Percentiles rank a stretch among this genome's conserved stretches.
Conservation (phyloP, 1,139 yeast species). For the Taiozyma onychis region DNA sequence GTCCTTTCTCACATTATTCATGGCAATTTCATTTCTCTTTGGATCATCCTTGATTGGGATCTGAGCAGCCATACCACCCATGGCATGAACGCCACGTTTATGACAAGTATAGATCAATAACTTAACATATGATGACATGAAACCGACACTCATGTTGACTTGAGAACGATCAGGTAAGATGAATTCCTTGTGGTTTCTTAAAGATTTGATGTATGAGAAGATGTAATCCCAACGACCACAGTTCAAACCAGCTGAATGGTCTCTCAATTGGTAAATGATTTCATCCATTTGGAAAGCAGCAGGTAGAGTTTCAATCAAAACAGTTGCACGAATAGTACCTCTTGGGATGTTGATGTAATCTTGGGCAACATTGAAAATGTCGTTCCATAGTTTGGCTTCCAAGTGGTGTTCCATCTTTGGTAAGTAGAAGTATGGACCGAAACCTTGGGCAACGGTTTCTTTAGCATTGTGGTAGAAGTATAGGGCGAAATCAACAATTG, state of each 20-base stretch:
- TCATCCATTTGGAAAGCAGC: slow-evolving; percentile 83
- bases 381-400: slow-evolving; percentile 78
- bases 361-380: slow-evolving; percentile 63
- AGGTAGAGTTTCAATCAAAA: slow-evolving; percentile 67
- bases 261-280: slow-evolving; percentile 68
- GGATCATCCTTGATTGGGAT: slow-evolving; percentile 70
- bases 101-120: slow-evolving; percentile 67
- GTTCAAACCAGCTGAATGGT: slow-evolving; percentile 71
- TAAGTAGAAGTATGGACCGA: slow-evolving; percentile 73
- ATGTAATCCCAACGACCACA: slow-evolving; percentile 86
- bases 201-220: slow-evolving; percentile 64
- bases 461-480: slow-evolving; percentile 71
- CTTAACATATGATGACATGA: slow-evolving; percentile 68
- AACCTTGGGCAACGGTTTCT: slow-evolving; percentile 55
- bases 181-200: slow-evolving; percentile 56
- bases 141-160: slow-evolving; percentile 72
- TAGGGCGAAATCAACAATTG: slow-evolving; percentile 71
- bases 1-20: slow-evolving; percentile 68
- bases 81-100: slow-evolving; percentile 70
- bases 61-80: slow-evolving; percentile 87
- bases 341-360: slow-evolving; percentile 60
- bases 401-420: slow-evolving; percentile 80
- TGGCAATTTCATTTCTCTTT: slow-evolving; percentile 57
- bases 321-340: slow-evolving; percentile 77
- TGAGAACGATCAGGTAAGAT: slow-evolving; percentile 68